A percentile compares a stretch with the other conserved stretches of the same genome.
Evolutionary conservation across 2,329 filamentous ascomycete species (phyloP).

Genomic region (Mycosphaerella arachidis): DNA sequence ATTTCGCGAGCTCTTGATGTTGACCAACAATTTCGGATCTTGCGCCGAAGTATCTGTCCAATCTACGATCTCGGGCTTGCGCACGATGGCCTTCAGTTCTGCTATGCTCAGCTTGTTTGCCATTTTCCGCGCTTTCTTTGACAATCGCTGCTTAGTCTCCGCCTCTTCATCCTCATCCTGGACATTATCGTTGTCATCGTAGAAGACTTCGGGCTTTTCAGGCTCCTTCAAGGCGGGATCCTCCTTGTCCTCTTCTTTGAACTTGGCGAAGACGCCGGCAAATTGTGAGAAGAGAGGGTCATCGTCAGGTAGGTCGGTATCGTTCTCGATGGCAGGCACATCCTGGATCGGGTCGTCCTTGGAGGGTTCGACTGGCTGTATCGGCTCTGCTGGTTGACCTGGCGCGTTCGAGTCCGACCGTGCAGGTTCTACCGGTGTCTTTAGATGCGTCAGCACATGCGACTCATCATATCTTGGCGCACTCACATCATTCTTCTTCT

Average conservation of each 20-base stretch:
- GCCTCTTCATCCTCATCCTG: constrained; percentile 73
- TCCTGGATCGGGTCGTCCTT: constrained; percentile 27
- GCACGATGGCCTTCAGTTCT: constrained; percentile 87
- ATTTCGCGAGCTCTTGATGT: constrained; percentile 92
- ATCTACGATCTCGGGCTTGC: constrained; percentile 89
- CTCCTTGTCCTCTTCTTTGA: constrained; percentile 54
- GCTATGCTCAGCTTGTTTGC: constrained; percentile 90
- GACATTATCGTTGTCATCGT: constrained; percentile 79
- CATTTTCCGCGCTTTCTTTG: constrained; percentile 92
- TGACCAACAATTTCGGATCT: constrained; percentile 82
- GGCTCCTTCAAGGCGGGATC: constrained; percentile 56
- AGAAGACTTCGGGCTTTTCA: constrained; percentile 82
- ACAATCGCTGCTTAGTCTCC: constrained; percentile 64
- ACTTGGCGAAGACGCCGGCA: constrained; percentile 76
- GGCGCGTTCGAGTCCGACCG: constrained; percentile 32
- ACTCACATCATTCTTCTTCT: constrained; percentile 62
- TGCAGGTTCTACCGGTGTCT: constrained; percentile 12
- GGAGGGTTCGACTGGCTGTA: constrained; percentile 25
- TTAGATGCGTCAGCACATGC: constrained; percentile 12
- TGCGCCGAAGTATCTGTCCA: constrained; percentile 94
- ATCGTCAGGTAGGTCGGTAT: constrained; percentile 27
- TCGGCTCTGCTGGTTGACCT: constrained; percentile 24
- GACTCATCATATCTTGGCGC: not conserved
- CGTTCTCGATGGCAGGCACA: constrained; percentile 20
- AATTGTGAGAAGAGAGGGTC: constrained; percentile 80